Conservation (phyloP, 257 asterid species). For the Linaria vulgaris region DNA sequence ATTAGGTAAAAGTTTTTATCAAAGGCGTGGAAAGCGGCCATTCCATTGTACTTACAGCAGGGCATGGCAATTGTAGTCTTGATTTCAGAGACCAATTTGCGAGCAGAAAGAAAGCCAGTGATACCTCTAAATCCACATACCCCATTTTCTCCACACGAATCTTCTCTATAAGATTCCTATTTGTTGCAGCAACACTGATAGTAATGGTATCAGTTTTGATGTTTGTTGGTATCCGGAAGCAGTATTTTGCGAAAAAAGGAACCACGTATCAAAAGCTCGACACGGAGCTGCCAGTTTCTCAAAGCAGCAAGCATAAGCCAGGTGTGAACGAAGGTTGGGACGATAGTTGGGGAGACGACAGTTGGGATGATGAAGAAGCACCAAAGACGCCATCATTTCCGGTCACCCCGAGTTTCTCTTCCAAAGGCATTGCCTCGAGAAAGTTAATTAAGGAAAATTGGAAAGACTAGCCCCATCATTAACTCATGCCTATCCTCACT, state of each 20-base stretch:
- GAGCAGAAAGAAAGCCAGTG: constrained; percentile 32
- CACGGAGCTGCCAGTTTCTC: constrained; percentile 72
- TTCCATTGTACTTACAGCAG: constrained; percentile 48
- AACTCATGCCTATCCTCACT: background rate
- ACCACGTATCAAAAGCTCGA: constrained; percentile 61
- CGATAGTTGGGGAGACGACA: constrained; percentile 76
- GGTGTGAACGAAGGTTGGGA: constrained; percentile 71
- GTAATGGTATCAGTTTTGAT: constrained; percentile 36
- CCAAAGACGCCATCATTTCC: constrained; percentile 56
- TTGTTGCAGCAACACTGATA: constrained; percentile 39
- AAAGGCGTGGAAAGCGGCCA: constrained; percentile 39
- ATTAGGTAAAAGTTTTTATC: constrained; percentile 61
- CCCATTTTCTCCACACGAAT: constrained; percentile 27
- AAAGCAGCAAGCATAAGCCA: constrained; percentile 32
- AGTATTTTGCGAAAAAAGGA: constrained; percentile 34
- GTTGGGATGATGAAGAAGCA: constrained; percentile 88
- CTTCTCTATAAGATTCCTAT: constrained; percentile 35
- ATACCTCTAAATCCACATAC: constrained; percentile 32
- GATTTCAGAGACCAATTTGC: constrained; percentile 48
- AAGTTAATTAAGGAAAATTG: constrained; percentile 63
- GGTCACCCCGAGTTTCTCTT: constrained; percentile 58
- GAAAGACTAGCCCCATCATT: constrained; percentile 54
- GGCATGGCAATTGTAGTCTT: constrained; percentile 61
- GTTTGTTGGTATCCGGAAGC: constrained; percentile 37
- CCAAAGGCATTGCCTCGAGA: constrained; percentile 55